Conservation (phyloP, 495 filamentous ascomycete species). For the Terfezia boudieri region DNA sequence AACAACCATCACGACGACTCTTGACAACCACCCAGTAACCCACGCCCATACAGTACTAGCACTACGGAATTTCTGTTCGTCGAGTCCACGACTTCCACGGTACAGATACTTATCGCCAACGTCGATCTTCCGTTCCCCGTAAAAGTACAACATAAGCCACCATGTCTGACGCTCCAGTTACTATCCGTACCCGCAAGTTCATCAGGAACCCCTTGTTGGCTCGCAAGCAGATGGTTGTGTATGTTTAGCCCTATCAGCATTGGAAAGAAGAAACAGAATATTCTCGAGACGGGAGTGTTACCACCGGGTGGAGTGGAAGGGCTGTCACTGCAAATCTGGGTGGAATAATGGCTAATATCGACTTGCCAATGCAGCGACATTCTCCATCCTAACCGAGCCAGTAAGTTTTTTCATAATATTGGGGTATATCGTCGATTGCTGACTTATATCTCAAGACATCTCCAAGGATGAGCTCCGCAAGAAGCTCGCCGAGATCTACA, state of each 20-base stretch:
- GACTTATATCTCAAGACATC: constrained; percentile 33
- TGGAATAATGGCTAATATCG: constrained; percentile 2
- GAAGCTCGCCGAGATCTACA: constrained; percentile 92
- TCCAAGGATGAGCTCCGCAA: constrained; percentile 93
- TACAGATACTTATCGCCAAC: too few species aligned
- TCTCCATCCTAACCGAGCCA: constrained; percentile 94
- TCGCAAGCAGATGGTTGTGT: constrained; percentile 99
- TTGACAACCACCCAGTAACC: too few species aligned
- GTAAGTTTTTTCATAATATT: neutral
- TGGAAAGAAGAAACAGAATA: neutral
- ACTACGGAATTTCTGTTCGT: too few species aligned
- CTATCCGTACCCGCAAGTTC: constrained; percentile 99
- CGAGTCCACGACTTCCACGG: too few species aligned
- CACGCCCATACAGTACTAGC: too few species aligned
- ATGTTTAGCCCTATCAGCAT: constrained; percentile 28
- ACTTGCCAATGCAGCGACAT: constrained; percentile 50
- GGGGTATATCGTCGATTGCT: neutral
- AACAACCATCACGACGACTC: too few species aligned
- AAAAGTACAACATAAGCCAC: constrained; percentile 23
- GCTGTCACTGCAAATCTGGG: neutral
- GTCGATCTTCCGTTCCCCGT: too few species aligned
- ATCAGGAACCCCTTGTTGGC: constrained; percentile 96
- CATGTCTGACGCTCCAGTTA: constrained; percentile 86
- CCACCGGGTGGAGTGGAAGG: neutral
- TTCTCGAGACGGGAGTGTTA: neutral